A percentile compares a stretch with the other conserved stretches of the same genome.
These are phyloP conservation scores for Inonotus obliquus DNA, from an alignment of 1,284 basidiomycete species.

Conservation along the genomic window DNA sequence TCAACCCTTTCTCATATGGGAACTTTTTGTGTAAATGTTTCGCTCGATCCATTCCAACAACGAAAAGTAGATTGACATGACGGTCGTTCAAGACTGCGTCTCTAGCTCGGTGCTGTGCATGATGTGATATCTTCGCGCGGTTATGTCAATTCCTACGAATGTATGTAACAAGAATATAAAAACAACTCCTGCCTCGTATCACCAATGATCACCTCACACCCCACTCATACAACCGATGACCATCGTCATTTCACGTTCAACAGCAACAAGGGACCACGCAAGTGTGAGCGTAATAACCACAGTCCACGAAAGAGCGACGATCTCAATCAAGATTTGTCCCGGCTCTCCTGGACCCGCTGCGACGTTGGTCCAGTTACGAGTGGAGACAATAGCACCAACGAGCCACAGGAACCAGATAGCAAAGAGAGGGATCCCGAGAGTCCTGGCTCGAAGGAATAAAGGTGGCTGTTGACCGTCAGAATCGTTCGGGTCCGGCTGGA, in stretches of 20 bases:
- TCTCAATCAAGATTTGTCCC: conserved; percentile 4
- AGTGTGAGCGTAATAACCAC: conserved; percentile 11
- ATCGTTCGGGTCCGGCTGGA: too few relatives aligned
- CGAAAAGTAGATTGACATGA: too few relatives aligned
- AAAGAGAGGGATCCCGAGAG: neutral
- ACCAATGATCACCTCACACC: neutral
- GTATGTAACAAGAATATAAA: too few relatives aligned
- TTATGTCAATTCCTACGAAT: too few relatives aligned
- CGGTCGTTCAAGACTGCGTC: too few relatives aligned
- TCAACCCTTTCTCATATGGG: too few relatives aligned
- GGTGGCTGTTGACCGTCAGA: too few relatives aligned
- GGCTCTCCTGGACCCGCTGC: conserved; percentile 8
- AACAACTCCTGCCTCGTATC: too few relatives aligned
- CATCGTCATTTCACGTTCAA: conserved; percentile 11
- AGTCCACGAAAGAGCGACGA: conserved; percentile 16
- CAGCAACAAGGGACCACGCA: conserved; percentile 3
- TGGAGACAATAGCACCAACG: conserved; percentile 13
- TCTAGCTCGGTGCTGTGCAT: too few relatives aligned
- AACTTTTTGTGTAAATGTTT: too few relatives aligned
- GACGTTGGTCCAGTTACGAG: conserved; percentile 3
- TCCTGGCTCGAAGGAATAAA: conserved; percentile 20
- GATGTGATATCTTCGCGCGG: too few relatives aligned
- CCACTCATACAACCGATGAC: neutral
- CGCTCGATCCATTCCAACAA: too few relatives aligned
- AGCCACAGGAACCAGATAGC: conserved; percentile 18